Base-by-base conservation (phyloP, 176 grass and related monocot genomes). In the Phoenix dactylifera region DNA sequence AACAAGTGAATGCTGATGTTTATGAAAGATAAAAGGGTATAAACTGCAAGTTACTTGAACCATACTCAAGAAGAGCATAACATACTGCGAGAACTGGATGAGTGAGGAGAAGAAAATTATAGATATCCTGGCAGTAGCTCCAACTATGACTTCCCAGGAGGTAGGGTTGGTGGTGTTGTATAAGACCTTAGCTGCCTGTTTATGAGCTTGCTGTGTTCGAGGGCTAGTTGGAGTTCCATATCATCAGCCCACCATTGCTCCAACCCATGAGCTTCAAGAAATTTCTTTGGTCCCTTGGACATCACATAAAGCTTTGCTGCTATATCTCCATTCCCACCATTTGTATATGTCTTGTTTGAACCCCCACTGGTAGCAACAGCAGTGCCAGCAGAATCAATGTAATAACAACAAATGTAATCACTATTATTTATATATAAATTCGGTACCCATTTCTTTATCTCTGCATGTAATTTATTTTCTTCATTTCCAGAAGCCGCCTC, bases 321-420 rank as follows among this genome's bases (percentile, higher is more conserved):
- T 10, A 64, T 57, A 29, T 75, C 71, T 24, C 77, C 74, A 18
- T 77, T 69, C 15, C 69, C 72, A 22, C 70, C 79, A 25, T 44
- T 44, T 44, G 60, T 18, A 6, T 53, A 59, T 0, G 69, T 68
- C 72, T 79, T 65, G 12, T 76, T 58, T 0, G 48, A 26, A 22
- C 44, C 71, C 7, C 66, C 26, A 6, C 74, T 73, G 9, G 50
- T 67, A 2, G 67, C 73, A 15, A 74, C 74, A 26, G 81, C 80
- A 7, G 87, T 80, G 18, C 62, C 66, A 15, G 68, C 28, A n/a
- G 73, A 49, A 65, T 85, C 75, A n/a, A 65, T 86, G 74, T 95
- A 95, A 63, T 89, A 86, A 59, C 80, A 95, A 75, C 86, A 89
- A 67, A 95, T 77, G 62, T 95, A 95, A 73, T 95, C 90, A 54